Evolutionary conservation across 2,329 filamentous ascomycete genomes (phyloP).

Genomic region (Trichoderma asperellum): DNA sequence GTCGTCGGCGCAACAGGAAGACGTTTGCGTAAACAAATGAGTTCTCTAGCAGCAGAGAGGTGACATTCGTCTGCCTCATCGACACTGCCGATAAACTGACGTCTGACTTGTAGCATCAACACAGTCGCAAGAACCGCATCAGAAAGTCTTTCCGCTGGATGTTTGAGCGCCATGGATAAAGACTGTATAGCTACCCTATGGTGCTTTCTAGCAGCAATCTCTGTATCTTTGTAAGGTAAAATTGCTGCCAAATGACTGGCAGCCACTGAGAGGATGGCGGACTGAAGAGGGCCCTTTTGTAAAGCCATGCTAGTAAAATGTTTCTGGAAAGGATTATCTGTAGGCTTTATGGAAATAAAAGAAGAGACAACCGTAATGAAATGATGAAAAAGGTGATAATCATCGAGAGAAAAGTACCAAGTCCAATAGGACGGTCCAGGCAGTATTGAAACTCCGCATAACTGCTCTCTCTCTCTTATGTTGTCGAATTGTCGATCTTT

Average conservation of each 20-base stretch:
- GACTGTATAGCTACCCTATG: background rate
- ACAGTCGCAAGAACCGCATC: background rate
- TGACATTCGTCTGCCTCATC: constrained; percentile 1
- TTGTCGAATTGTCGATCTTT: background rate
- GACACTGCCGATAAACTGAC: background rate
- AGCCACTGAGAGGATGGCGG: background rate
- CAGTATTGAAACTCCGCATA: background rate
- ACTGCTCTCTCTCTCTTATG: background rate
- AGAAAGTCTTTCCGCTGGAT: background rate
- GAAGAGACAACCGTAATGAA: background rate
- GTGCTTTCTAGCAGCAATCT: background rate
- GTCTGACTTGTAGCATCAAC: constrained; percentile 2
- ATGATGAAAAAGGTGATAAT: constrained; percentile 12
- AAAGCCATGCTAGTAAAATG: background rate
- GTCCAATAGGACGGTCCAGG: background rate
- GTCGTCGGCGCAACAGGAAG: background rate
- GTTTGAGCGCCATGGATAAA: background rate
- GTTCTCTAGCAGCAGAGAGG: constrained; percentile 3
- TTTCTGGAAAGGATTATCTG: background rate
- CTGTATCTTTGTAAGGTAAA: background rate
- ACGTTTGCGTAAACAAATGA: background rate
- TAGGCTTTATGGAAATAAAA: background rate
- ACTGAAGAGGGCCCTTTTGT: background rate
- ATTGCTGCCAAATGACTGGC: background rate
- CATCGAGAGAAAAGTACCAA: background rate